Evolutionary conservation across 2,329 filamentous ascomycete species (phyloP), one percentile per base, ranked within the genome.

Genomic region (Ascochyta lentis): DNA sequence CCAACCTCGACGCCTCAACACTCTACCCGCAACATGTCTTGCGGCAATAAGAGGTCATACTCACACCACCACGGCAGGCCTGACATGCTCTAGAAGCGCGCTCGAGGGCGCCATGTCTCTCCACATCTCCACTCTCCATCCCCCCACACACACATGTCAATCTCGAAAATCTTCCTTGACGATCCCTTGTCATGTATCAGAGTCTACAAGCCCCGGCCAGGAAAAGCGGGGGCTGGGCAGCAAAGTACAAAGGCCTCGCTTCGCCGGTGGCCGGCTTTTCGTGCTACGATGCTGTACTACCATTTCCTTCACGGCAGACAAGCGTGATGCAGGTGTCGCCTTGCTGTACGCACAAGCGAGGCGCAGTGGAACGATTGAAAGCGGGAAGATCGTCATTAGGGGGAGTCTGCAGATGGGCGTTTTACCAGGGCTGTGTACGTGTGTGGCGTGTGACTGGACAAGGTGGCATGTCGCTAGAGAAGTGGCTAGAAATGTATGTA

Each of bases 381-480:
- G 35, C 34, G 48, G 45, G 33, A 56, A 49, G 52, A 53, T 53
- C 49, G 45, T 43, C 56, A 49, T 34, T 42, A 55, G 34, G 35
- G 31, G n/a, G 22, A 37, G 40, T 42, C 51, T 34, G 48, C 56
- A 55, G 24, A 38, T 49, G 22, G 44, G 27, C 12, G 33, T 7
- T 49, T 38, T 33, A 16, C 23, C 6, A 19, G 35, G 26, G 41
- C 35, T 37, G 19, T 19, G 19, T 19, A 19, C 19, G 40, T 39
- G 35, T 43, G 41, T 46, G 40, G 15, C 37, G 16, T 37, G 35
- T 38, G 34, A 41, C 41, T 29, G 27, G 22, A 24, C 10, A 1
- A 13, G 31, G 12, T 19, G 31, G 31, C 23, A 40, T 43, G 31
- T 47, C 24, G 41, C 41, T 38, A 41, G 34, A 15, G 35, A 50